Percentiles rank a stretch among this genome's conserved stretches.
Evolutionary conservation across 495 filamentous ascomycete genomes (phyloP).

Genomic region (Evernia prunastri): DNA sequence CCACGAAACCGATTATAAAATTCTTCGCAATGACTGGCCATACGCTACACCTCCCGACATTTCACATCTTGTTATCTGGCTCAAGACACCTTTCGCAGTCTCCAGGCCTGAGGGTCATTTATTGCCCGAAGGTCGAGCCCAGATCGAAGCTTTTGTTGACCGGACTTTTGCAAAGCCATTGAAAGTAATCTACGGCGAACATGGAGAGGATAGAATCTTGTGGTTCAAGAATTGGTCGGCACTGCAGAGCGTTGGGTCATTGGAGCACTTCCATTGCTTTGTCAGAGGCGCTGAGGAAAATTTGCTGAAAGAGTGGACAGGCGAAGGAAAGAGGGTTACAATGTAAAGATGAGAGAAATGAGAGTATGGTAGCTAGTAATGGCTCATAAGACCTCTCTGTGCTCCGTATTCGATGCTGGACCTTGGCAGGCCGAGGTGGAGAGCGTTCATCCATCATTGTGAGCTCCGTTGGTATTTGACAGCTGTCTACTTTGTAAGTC

Average conservation of each 20-base stretch:
- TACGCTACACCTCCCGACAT: constrained; percentile 70
- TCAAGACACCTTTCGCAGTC: constrained; percentile 48
- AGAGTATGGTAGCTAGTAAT: too few species aligned
- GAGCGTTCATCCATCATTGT: too few species aligned
- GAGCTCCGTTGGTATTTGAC: too few species aligned
- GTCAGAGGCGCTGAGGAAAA: constrained; percentile 55
- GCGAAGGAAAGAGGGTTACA: constrained; percentile 19
- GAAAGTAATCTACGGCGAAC: constrained; percentile 34
- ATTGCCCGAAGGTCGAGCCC: constrained; percentile 45
- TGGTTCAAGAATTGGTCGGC: constrained; percentile 95
- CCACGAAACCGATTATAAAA: constrained; percentile 63
- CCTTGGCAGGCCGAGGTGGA: too few species aligned
- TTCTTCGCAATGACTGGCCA: constrained; percentile 87
- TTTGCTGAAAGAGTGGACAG: constrained; percentile 57
- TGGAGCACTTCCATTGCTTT: constrained; percentile 75
- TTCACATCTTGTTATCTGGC: constrained; percentile 54
- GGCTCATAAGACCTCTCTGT: too few species aligned
- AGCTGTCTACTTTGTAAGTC: too few species aligned
- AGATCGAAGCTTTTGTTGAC: constrained; percentile 64
- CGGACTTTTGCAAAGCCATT: constrained; percentile 57
- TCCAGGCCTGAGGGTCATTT: constrained; percentile 52
- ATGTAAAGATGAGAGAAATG: too few species aligned
- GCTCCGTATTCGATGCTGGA: too few species aligned
- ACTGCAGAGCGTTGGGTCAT: constrained; percentile 75
- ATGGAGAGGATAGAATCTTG: constrained; percentile 54